Base-by-base conservation (phyloP, 345 rosid species). In the Lagerstroemia speciosa region DNA sequence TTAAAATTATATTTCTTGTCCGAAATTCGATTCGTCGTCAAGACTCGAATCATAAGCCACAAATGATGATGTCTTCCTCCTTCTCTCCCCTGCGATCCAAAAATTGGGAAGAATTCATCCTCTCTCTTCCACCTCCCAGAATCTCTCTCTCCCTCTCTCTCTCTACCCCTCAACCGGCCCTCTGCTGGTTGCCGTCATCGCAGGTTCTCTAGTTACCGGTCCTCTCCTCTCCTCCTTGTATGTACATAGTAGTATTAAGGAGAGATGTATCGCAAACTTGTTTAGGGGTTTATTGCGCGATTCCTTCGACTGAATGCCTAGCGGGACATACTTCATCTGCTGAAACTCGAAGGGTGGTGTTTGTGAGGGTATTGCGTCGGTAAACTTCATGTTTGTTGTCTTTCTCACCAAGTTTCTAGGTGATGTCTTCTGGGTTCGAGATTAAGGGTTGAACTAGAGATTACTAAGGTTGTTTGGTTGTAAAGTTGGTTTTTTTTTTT, bases 401-500 rank as follows among this genome's bases (percentile, higher is more conserved):
- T 22, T 48, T 22, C 20, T 50, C 0, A 48, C 24, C 26, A 45
- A 3, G 43, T 4, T 36, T 58, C 14, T 41, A 41, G 46, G 46
- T 9, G 46, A 14, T 9, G 15, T 9, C 29, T 10, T 45, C 46
- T 61, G 66, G 30, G 58, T 30, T 36, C 34, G 67, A 11, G 63
- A 75, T 80, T 77, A 52, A 75, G 71, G 78, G 73, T 77, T 69
- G 43, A 69, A 58, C 68, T 62, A 40, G 33, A 67, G 52, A 53
- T 64, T 36, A 32, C 68, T 80, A 70, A 71, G 66, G 77, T 74
- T 79, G 70, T 65, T 5, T 41, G 9, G 10, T 9, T 41, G 46
- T 61, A 67, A 70, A 79, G 57, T 72, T 82, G 69, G 80, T n/a
- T 41, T 38, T 72, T 72, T 65, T 77, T 73, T 16, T 14, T 41